Base-by-base conservation (phyloP, 306 rosid genomes). In the Dalbergia oliveri region DNA sequence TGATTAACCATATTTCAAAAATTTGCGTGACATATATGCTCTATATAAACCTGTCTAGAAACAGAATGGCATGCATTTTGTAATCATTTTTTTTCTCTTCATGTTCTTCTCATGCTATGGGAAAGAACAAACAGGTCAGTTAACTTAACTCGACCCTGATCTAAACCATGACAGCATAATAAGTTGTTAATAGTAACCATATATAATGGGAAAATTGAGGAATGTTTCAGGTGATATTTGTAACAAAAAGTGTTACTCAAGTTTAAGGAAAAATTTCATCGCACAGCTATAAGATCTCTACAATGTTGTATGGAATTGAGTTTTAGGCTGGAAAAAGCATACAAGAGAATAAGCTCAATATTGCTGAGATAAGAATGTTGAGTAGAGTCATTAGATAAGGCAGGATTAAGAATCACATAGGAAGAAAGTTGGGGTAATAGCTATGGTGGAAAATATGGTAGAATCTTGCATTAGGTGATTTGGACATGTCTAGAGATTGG, bases 61-160 rank as follows among this genome's bases (percentile, higher is more conserved):
- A 34, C 37, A 26, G 47, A 61, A 50, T 31, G 8, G 34, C 50
- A 39, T 70, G 31, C 49, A 69, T 51, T 23, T 71, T 50, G 39
- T 47, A 41, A 18, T 34, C 54, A 33, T 37, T 45, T 59, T 60
- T 26, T 26, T 26, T 26, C 19, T 49, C 57, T 62, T 45, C 37
- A 53, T 63, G 73, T 68, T 80, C n/a, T 63, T 63, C 54, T 72
- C 64, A 14, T 53, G 26, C 41, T 26, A 45, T 58, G 37, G 65
- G 73, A 53, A 43, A 56, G 58, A n/a, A 61, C n/a, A 5, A 3
- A 19, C 60, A 19, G 11, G 34, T 61, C 65, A n/a, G 58, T 26
- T 72, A 7, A n/a, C n/a, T n/a, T n/a, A n/a, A 76, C 33, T 76
- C 21, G 39, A 50, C 43, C 14, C 15, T 71, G 74, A 65, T 53